phyloP scores from a whole-genome alignment of 805 yeast genomes.

The Cyberlindnera mississippiensis region DNA sequence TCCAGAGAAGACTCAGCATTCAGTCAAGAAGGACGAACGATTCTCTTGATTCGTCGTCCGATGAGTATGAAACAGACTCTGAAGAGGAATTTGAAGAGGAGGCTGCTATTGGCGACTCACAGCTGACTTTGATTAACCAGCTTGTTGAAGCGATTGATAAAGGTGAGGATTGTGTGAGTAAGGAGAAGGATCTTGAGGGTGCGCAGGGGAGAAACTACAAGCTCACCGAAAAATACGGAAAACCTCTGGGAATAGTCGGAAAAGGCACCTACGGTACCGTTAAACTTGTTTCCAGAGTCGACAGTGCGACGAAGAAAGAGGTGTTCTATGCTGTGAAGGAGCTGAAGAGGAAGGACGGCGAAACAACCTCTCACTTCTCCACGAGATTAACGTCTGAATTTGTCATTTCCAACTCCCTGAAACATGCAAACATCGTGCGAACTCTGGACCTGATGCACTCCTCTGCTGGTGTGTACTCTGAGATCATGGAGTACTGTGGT shows the following conservation, averaged over 20 bases:
- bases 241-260: conserved; percentile 59
- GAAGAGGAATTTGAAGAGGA: conserved; percentile 12
- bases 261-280: conserved; percentile 99
- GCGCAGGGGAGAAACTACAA: conserved; percentile 27
- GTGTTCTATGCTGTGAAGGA: conserved; percentile 92
- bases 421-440: conserved; percentile 71
- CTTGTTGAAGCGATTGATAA: conserved; percentile 45
- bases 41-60: conserved; percentile 1
- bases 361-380: conserved; percentile 92
- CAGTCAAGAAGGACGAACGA: conserved; percentile 24
- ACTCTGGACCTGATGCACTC: conserved; percentile 79
- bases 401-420: conserved; percentile 75
- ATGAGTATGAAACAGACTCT: conserved; percentile 3
- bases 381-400: conserved; percentile 91
- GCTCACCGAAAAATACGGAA: conserved; percentile 46
- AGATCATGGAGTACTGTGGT: conserved; percentile 94
- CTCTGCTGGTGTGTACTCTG: conserved; percentile 67
- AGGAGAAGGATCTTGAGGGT: neutral
- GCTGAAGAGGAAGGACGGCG: conserved; percentile 93
- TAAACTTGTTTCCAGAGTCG: conserved; percentile 86
- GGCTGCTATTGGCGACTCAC: conserved; percentile 48
- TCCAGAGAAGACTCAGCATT: conserved; percentile 27
- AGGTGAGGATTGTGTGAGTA: conserved; percentile 20
- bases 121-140: conserved; percentile 44
- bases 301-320: conserved; percentile 72